phyloP scores from a whole-genome alignment of 768 basidiomycete species.

The Austroboletus eburneus region DNA sequence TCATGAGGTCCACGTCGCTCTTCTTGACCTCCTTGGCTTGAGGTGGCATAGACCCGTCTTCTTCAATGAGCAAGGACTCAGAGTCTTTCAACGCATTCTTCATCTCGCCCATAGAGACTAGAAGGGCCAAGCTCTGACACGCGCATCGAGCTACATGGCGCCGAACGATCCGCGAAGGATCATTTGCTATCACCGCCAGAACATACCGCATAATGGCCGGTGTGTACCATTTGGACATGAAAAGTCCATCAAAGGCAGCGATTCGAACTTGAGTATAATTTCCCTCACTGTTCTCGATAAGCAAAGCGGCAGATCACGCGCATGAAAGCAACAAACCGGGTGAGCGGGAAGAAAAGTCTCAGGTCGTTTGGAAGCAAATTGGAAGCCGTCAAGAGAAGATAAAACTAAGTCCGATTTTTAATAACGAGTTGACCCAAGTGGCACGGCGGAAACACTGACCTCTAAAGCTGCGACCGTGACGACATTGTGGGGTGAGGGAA shows the following conservation, averaged over 20 bases:
- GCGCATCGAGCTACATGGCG: constrained; percentile 84
- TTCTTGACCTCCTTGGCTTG: constrained; percentile 73
- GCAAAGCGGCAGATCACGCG: not conserved
- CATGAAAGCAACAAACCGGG: constrained; percentile 53
- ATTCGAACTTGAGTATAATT: constrained; percentile 90
- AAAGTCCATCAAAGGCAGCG: constrained; percentile 90
- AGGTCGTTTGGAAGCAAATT: constrained; percentile 75
- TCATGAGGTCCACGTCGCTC: constrained; percentile 78
- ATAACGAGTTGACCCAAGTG: constrained; percentile 2
- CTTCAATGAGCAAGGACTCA: constrained; percentile 79
- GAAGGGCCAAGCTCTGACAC: constrained; percentile 80
- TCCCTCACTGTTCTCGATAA: constrained; percentile 65
- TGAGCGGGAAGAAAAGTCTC: constrained; percentile 79
- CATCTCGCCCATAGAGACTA: constrained; percentile 90
- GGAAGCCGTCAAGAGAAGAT: constrained; percentile 71
- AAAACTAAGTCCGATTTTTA: constrained; percentile 50
- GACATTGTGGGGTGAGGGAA: constrained; percentile 91
- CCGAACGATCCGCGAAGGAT: constrained; percentile 76
- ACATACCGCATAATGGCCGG: constrained; percentile 84
- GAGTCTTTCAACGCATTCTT: constrained; percentile 68
- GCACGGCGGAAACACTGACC: constrained; percentile 43
- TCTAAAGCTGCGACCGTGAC: constrained; percentile 89
- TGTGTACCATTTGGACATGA: constrained; percentile 84
- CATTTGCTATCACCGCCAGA: constrained; percentile 79
- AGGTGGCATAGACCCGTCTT: constrained; percentile 71